Conservation (phyloP, 352 stramenopile genomes). For the Ophiocytium majus region DNA sequence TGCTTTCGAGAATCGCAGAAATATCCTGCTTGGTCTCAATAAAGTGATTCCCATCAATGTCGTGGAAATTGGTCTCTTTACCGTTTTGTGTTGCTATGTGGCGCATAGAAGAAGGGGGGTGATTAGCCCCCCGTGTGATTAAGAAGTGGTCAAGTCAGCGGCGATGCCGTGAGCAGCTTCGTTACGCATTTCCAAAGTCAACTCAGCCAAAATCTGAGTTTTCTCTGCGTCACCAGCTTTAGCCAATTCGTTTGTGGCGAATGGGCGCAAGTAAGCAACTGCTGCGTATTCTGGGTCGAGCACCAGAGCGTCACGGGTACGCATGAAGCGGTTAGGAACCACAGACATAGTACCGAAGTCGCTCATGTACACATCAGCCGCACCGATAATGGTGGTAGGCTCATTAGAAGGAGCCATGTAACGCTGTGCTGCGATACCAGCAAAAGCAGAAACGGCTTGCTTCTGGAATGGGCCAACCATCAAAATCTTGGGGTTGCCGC, state of each 20-base stretch:
- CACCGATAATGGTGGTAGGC: background rate
- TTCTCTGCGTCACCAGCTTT: background rate
- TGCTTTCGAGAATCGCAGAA: no score
- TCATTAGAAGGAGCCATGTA: no score
- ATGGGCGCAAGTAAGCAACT: background rate
- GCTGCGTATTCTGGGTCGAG: background rate
- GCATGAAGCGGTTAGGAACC: constrained; percentile 9
- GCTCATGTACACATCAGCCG: background rate
- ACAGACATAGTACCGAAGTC: background rate
- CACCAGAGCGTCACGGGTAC: background rate
- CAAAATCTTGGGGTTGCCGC: background rate
- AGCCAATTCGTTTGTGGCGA: background rate
- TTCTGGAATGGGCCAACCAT: background rate
- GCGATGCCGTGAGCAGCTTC: background rate
- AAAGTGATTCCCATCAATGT: no score
- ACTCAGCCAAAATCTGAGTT: background rate
- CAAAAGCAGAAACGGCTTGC: background rate
- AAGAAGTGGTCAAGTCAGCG: constrained; percentile 4
- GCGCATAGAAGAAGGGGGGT: no score
- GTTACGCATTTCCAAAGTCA: background rate
- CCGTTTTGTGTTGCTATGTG: no score
- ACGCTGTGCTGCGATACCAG: no score
- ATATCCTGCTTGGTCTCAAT: no score
- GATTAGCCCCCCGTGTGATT: no score
- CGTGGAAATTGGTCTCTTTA: no score